phyloP scores from a whole-genome alignment of 352 stramenopile genomes.

The Globisporangium spiculum region DNA sequence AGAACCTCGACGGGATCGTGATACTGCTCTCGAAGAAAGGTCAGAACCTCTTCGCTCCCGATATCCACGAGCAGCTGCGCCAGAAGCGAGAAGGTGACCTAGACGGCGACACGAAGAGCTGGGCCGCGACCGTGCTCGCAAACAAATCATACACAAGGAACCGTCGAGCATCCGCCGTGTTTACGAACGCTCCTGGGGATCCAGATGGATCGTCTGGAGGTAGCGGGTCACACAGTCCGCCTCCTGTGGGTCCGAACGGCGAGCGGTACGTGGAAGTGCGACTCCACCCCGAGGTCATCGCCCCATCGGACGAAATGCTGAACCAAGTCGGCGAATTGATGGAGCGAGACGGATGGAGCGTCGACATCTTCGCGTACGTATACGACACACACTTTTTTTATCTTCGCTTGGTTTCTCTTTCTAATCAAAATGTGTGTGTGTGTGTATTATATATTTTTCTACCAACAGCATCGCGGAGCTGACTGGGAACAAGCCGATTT shows the following conservation, averaged over 20 bases:
- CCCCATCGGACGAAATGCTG: conserved; percentile 57
- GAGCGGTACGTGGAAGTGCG: conserved; percentile 40
- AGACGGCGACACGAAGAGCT: conserved; percentile 78
- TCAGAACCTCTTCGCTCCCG: conserved; percentile 75
- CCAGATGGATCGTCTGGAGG: conserved; percentile 8
- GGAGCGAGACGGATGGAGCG: conserved; percentile 71
- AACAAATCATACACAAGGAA: conserved; percentile 82
- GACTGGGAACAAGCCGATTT: conserved; percentile 68
- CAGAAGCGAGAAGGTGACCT: conserved; percentile 66
- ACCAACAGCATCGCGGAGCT: conserved; percentile 49
- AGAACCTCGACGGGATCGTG: conserved; percentile 77
- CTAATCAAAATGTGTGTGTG: neutral
- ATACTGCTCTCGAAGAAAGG: conserved; percentile 74
- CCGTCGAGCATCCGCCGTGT: conserved; percentile 47
- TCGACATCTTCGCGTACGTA: conserved; percentile 68
- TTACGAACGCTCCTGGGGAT: conserved; percentile 24
- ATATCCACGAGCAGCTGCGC: conserved; percentile 81
- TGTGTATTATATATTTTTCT: neutral
- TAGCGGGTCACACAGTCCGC: conserved; percentile 10
- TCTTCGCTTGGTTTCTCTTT: neutral
- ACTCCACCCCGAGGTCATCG: conserved; percentile 59
- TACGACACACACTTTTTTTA: neutral
- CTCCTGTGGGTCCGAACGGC: conserved; percentile 14
- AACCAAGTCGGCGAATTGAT: conserved; percentile 68
- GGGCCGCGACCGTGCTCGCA: conserved; percentile 66